Base-by-base conservation (phyloP, 1,284 basidiomycete genomes). In the Leccinum subrobustum region DNA sequence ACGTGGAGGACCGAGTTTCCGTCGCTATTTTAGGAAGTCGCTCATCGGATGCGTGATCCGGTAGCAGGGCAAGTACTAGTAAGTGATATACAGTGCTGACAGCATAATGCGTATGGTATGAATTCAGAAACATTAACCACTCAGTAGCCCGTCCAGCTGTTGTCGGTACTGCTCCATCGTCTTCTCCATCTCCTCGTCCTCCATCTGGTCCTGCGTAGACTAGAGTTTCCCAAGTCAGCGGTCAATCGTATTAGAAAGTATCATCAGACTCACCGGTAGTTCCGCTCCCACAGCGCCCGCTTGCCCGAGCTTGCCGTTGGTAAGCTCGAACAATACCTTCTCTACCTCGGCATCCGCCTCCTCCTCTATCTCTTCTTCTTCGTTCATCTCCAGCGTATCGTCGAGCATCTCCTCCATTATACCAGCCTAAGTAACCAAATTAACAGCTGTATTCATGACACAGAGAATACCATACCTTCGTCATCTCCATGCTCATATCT, bases 401-500 rank as follows among this genome's bases (percentile, higher is more conserved):
- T 93, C 91, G 63, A 96, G 77, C 93, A 96, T 96, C 70, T 96
- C 94, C 67, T 95, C 93, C 84, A 96, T 86, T 59, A 96, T 92
- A 4, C 94, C 94, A 51, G 93, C 93, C 94, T 96, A 60, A 11
- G 20, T 4, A 42, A 35, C 52, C 33, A 3, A 59, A 11, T 70
- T 5, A 73, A 55, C 8, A 51, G 39, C 12, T 29, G 47, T 52
- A 16, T 6, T 6, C 20, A 53, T 6, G 37, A 50, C 16, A 33
- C 25, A 39, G 16, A 54, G 53, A 44, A n/a, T 33, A 56, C 37
- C 74, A 23, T 62, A 92, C 94, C 85, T 98, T 98, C 66, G 93
- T 98, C 95, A 99, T 98, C 76, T 99, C 96, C 87, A 95, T 93
- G 69, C 91, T 93, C 95, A 99, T 96, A 71, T 98, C 92, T 31